Percentiles rank a stretch among this genome's conserved stretches.
phyloP scores from a whole-genome alignment of 345 rosid genomes.

The Pugionium dolabratum region DNA sequence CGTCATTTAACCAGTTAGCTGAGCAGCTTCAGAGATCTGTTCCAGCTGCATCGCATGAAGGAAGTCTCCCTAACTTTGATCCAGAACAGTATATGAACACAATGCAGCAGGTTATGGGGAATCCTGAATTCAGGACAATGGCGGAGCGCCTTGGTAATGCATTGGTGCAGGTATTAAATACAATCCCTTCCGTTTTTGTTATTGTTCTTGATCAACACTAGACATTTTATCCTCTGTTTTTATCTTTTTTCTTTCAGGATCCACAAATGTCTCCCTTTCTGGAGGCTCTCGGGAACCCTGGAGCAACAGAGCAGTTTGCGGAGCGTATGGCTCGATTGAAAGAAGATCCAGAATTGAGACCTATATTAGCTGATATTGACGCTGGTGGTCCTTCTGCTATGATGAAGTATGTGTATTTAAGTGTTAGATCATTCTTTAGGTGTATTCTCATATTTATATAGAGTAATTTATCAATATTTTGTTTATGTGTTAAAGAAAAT shows the following conservation, averaged over 20 bases:
- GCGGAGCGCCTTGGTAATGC: constrained; percentile 95
- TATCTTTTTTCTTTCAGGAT: constrained; percentile 51
- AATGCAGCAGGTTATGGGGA: constrained; percentile 93
- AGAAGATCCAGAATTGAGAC: constrained; percentile 86
- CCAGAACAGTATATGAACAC: constrained; percentile 71
- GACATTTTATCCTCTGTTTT: neutral
- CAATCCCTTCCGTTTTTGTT: neutral
- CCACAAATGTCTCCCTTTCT: constrained; percentile 91
- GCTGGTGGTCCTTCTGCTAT: constrained; percentile 84
- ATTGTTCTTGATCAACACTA: neutral
- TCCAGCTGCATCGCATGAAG: constrained; percentile 57
- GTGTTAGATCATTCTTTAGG: too few relatives aligned
- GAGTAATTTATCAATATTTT: too few relatives aligned
- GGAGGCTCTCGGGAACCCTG: constrained; percentile 75
- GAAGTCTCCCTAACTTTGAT: constrained; percentile 68
- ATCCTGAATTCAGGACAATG: constrained; percentile 87
- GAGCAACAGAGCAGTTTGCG: constrained; percentile 70
- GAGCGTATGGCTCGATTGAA: constrained; percentile 78
- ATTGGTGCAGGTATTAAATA: constrained; percentile 67
- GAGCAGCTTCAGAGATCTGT: constrained; percentile 90
- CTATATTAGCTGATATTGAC: constrained; percentile 83
- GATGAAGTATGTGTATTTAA: constrained; percentile 63
- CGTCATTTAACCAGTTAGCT: constrained; percentile 91
- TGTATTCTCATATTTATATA: too few relatives aligned
- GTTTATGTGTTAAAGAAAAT: neutral